Evolutionary conservation across 129 eudicot genomes (phyloP), one percentile per base, ranked within the genome.

Genomic region (Smallanthus sonchifolius): DNA sequence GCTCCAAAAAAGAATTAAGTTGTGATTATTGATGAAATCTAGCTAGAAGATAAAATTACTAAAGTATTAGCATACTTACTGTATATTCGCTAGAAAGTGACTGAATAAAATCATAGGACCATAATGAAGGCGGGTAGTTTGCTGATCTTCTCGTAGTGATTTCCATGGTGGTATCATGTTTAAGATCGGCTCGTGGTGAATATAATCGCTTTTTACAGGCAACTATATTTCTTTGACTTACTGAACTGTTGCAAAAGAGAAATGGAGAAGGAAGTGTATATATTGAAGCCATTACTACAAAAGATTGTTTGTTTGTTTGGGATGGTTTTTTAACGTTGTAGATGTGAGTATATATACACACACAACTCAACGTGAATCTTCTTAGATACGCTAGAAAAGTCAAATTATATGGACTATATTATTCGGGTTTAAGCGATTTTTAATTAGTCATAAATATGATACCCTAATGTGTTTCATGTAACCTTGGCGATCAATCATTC

Each of bases 31-130:
- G 2, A 8, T 56, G 7, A 1, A 9, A 80, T 43, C 16, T 24
- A 30, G 5, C 0, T 37, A 15, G 4, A 55, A n/a, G 13, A 38
- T 8, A 36, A 69, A 2, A 0, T 55, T 55, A 10, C 5, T 20
- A 17, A 7, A 8, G 9, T 6, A 13, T 20, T 3, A 7, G 34
- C 14, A 8, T 19, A 55, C 63, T 11, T 45, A 71, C 82, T 35
- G 3, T 64, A 13, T 64, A 65, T 55, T 72, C 19, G 67, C 61
- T 55, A 13, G 77, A 32, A 15, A 79, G 83, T 63, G 83, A 79
- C 48, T 72, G 78, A 42, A 79, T 56, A 52, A 15, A 72, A n/a
- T 72, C 59, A 10, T 79, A 28, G n/a, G 77, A 51, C 83, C 83
- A 79, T 2, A 13, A 17, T 1, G 83, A 72, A 64, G 83, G 83